Evolutionary conservation across 1,139 yeast genomes (phyloP).

Genomic region (Debaryomyces udenii): DNA sequence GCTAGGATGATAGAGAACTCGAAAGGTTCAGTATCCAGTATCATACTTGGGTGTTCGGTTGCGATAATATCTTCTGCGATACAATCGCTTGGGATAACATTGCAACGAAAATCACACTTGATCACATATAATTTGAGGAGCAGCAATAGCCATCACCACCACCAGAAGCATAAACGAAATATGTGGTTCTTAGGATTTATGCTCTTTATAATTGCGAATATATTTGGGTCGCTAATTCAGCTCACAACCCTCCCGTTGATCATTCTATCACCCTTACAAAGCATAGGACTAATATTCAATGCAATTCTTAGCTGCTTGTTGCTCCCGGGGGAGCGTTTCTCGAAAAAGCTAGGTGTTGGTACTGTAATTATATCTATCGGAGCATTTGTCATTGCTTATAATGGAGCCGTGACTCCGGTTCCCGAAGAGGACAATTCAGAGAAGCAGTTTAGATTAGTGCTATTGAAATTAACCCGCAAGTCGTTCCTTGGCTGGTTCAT

Average conservation of each 20-base stretch:
- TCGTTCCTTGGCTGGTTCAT: constrained; percentile 43
- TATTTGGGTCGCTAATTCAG: constrained; percentile 82
- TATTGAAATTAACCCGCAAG: constrained; percentile 28
- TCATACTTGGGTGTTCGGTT: constrained; percentile 65
- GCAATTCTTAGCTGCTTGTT: constrained; percentile 69
- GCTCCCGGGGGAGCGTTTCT: constrained; percentile 69
- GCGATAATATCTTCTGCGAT: constrained; percentile 80
- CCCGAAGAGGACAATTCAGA: constrained; percentile 26
- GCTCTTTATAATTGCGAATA: constrained; percentile 71
- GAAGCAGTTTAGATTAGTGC: constrained; percentile 30
- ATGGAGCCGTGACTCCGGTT: constrained; percentile 48
- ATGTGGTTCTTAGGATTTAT: constrained; percentile 79
- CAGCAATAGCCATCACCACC: constrained; percentile 25
- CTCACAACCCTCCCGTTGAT: constrained; percentile 83
- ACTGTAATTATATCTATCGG: constrained; percentile 73
- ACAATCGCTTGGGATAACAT: constrained; percentile 81
- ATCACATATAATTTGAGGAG: constrained; percentile 19
- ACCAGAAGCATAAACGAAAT: constrained; percentile 51
- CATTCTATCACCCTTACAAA: constrained; percentile 80
- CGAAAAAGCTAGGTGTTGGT: constrained; percentile 59
- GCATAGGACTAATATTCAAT: constrained; percentile 85
- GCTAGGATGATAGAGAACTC: constrained; percentile 12
- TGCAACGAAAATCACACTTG: constrained; percentile 80
- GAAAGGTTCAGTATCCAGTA: constrained; percentile 16
- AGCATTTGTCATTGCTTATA: constrained; percentile 78